Percentiles rank a stretch among this genome's conserved stretches.
phyloP scores from a whole-genome alignment of 345 rosid species.

The Hibiscus trionum region DNA sequence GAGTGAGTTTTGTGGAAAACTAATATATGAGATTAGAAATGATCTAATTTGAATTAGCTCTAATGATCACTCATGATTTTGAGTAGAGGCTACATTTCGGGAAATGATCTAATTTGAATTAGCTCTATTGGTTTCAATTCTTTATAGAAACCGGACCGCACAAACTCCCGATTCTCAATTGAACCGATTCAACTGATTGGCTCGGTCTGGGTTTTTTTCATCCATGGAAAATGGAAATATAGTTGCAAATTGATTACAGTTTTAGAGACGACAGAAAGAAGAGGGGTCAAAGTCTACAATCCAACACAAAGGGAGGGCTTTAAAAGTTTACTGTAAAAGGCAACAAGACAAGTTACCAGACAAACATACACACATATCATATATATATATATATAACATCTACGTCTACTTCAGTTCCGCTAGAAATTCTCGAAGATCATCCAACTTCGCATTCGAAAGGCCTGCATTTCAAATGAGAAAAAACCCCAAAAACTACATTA shows the following conservation, averaged over 20 bases:
- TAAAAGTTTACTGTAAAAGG: background rate
- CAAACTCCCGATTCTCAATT: background rate
- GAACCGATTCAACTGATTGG: no score
- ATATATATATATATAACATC: slow-evolving; percentile 1
- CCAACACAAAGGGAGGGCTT: background rate
- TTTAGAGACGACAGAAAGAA: no score
- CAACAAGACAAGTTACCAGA: background rate
- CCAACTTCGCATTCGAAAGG: slow-evolving; percentile 34
- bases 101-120: background rate
- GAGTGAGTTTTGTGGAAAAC: no score
- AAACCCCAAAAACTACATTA: background rate
- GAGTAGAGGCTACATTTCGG: no score
- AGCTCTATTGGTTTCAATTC: background rate
- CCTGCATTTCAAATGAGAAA: slow-evolving; percentile 19
- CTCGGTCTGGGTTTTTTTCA: no score
- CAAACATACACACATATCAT: background rate
- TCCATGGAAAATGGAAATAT: no score
- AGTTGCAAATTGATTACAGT: no score
- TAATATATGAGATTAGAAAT: no score
- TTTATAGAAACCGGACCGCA: background rate
- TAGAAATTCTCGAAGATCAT: slow-evolving; percentile 50
- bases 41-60: background rate
- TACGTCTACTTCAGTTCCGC: slow-evolving; percentile 43
- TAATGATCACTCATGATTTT: background rate
- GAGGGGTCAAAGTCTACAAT: background rate